Evolutionary conservation across 257 asterid genomes (phyloP).

Genomic region (Asclepias syriaca): DNA sequence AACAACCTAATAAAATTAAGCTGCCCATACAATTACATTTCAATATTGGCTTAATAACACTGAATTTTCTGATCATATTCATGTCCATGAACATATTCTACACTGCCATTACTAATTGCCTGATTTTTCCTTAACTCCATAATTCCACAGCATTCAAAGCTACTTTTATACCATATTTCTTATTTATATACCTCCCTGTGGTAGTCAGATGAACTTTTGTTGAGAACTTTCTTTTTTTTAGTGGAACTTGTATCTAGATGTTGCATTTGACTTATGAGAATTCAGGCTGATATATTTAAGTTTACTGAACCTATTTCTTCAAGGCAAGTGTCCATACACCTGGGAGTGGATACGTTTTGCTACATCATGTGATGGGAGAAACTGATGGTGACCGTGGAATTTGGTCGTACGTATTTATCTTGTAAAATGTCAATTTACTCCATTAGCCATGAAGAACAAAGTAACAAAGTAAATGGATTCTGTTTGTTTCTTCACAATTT

Average conservation of each 20-base stretch:
- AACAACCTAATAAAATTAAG: background rate
- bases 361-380: conserved; percentile 98
- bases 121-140: background rate
- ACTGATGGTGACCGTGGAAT: conserved; percentile 90
- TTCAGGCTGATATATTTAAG: conserved; percentile 9
- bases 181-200: background rate
- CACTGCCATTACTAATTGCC: background rate
- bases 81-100: background rate
- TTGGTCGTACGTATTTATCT: conserved; percentile 83
- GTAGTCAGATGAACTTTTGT: background rate
- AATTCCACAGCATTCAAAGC: background rate
- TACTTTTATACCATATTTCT: background rate
- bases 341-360: conserved; percentile 95
- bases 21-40: background rate
- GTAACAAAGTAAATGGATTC: background rate
- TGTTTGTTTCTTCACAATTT: background rate
- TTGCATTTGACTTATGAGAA: background rate
- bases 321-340: conserved; percentile 89
- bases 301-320: conserved; percentile 15
- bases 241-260: background rate
- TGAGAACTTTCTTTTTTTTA: background rate
- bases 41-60: background rate
- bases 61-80: background rate
- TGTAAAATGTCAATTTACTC: conserved; percentile 9
- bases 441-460: background rate